phyloP scores from a whole-genome alignment of 1,284 basidiomycete species.

The Puccinia coronata region DNA sequence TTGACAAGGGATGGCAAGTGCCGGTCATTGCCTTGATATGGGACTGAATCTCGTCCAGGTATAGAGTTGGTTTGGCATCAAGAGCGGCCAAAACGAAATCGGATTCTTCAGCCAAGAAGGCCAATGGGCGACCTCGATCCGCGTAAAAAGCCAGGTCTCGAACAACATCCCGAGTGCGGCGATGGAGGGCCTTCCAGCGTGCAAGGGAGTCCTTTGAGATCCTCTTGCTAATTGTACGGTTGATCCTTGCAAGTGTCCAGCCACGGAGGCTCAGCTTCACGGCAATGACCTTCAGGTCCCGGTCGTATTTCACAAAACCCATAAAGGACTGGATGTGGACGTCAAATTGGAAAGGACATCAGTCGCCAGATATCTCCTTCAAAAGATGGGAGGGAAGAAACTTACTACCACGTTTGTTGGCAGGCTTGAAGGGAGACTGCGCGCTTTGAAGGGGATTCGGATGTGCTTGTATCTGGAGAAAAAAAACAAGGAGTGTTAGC shows the following conservation, averaged over 20 bases:
- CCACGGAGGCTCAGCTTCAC: not conserved
- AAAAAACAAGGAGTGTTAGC: no score
- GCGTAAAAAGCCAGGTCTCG: not conserved
- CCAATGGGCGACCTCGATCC: not conserved
- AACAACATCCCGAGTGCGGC: not conserved
- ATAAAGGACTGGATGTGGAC: no score
- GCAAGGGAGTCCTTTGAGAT: not conserved
- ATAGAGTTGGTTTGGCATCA: not conserved
- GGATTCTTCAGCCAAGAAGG: not conserved
- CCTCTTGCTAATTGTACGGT: not conserved
- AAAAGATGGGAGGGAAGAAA: no score
- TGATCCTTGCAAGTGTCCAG: not conserved
- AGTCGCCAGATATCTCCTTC: no score
- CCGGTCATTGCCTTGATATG: slow-evolving; percentile 11
- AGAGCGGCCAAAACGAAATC: not conserved
- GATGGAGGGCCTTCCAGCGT: not conserved
- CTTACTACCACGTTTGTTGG: no score
- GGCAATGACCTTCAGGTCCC: not conserved
- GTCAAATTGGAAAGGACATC: no score
- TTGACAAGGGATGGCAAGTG: not conserved
- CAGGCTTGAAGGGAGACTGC: no score
- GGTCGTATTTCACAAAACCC: not conserved
- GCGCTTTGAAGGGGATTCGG: no score
- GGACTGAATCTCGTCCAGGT: no score
- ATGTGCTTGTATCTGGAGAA: no score